Percentiles rank a stretch among this genome's conserved stretches.
phyloP scores from a whole-genome alignment of 768 basidiomycete species.

The Russula brevipes region DNA sequence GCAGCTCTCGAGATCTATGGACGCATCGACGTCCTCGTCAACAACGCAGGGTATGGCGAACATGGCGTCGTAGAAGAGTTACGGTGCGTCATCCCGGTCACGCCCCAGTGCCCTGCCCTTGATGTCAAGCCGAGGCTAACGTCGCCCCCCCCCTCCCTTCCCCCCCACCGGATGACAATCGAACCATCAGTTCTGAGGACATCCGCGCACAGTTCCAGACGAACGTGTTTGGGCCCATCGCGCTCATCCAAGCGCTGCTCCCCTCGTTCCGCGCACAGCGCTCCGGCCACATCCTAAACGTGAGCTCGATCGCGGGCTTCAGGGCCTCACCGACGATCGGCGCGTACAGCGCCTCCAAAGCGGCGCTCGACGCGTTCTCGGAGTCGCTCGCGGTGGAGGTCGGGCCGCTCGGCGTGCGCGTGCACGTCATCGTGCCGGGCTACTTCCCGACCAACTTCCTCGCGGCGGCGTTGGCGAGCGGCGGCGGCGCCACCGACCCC shows the following conservation, averaged over 20 bases:
- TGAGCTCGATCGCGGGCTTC: background rate
- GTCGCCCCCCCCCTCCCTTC: no score
- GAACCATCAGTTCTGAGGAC: background rate
- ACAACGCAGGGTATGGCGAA: constrained; percentile 10
- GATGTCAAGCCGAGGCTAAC: no score
- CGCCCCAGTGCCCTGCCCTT: no score
- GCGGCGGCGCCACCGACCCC: background rate
- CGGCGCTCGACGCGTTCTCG: background rate
- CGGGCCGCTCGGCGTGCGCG: constrained; percentile 28
- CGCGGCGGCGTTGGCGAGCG: constrained; percentile 4
- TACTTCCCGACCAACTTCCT: constrained; percentile 31
- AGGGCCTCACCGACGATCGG: background rate
- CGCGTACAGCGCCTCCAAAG: background rate
- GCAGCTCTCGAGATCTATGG: constrained; percentile 16
- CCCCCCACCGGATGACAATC: no score
- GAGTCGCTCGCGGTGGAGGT: constrained; percentile 25
- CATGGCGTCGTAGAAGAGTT: constrained; percentile 12
- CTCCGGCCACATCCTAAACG: background rate
- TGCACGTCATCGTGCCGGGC: constrained; percentile 28
- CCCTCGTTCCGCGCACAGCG: background rate
- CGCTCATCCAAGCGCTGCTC: background rate
- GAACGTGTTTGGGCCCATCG: background rate
- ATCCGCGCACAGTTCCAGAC: background rate
- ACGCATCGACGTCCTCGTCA: constrained; percentile 17
- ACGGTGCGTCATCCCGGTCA: background rate